Evolutionary conservation across 225 moss, liverwort and hornwort species (phyloP).

Genomic region (Rhytidiadelphus loreus): DNA sequence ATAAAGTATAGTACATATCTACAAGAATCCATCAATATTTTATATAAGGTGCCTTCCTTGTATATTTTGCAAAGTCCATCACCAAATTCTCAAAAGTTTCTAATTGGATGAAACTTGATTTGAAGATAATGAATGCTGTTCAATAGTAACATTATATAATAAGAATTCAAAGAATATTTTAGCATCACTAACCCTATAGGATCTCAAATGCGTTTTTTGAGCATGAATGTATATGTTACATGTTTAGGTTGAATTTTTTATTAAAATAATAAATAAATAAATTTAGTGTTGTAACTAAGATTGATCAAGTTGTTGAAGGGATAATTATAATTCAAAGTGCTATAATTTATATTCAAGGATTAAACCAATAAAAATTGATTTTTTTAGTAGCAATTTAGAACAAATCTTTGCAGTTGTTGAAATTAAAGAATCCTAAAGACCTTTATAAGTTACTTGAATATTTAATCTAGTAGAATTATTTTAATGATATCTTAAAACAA

Average conservation of each 20-base stretch:
- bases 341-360: fast-evolving
- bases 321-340: background rate
- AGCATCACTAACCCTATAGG: background rate
- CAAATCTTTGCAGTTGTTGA: background rate
- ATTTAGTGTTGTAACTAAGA: no score
- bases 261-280: no score
- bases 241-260: background rate
- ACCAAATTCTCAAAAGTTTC: background rate
- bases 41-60: background rate
- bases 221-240: fast-evolving
- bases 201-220: background rate
- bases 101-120: background rate
- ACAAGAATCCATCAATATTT: background rate
- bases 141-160: background rate
- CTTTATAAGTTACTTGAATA: fast-evolving
- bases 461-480: background rate
- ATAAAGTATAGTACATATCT: no score
- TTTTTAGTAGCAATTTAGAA: no score
- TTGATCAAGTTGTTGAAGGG: background rate
- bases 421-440: background rate
- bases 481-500: background rate
- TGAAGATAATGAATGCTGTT: background rate
- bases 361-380: background rate
- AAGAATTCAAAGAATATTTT: background rate
- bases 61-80: background rate